phyloP scores from a whole-genome alignment of 345 rosid genomes.

The Hypericum perforatum region DNA sequence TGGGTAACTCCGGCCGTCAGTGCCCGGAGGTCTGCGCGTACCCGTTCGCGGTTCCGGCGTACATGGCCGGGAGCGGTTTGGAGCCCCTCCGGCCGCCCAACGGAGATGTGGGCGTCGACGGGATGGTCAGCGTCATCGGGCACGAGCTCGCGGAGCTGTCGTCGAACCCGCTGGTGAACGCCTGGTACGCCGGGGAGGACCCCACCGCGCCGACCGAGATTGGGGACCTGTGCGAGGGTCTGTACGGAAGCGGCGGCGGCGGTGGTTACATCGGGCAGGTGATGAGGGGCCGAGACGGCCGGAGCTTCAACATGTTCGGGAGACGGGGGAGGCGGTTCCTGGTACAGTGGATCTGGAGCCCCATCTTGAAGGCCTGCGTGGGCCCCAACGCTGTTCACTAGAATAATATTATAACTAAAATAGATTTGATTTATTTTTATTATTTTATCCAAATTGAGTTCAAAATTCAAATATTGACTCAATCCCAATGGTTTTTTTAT shows the following conservation, averaged over 20 bases:
- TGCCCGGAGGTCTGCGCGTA: slow-evolving; percentile 97
- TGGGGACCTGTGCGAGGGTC: slow-evolving; percentile 73
- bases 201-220: slow-evolving; percentile 96
- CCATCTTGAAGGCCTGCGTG: slow-evolving; percentile 61
- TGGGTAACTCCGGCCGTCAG: slow-evolving; percentile 74
- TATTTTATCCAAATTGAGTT: too few species aligned
- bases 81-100: slow-evolving; percentile 64
- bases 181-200: slow-evolving; percentile 99
- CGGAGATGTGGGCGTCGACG: slow-evolving; percentile 75
- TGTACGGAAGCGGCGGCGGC: slow-evolving; percentile 93
- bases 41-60: slow-evolving; percentile 83
- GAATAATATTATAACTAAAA: too few species aligned
- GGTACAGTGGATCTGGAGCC: slow-evolving; percentile 95
- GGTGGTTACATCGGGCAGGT: slow-evolving; percentile 92
- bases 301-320: slow-evolving; percentile 68
- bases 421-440: too few species aligned
- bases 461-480: too few species aligned
- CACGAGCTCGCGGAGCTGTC: slow-evolving; percentile 88
- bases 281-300: slow-evolving; percentile 51
- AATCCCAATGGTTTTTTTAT: too few species aligned
- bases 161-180: slow-evolving; percentile 80
- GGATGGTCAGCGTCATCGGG: slow-evolving; percentile 93
- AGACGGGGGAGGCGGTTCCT: slow-evolving; percentile 50
- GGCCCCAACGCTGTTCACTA: slow-evolving; percentile 80
- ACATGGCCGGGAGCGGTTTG: slow-evolving; percentile 59